Conservation (phyloP, 371 early-diverging fungal genomes). For the Rhizopus sp. region DNA sequence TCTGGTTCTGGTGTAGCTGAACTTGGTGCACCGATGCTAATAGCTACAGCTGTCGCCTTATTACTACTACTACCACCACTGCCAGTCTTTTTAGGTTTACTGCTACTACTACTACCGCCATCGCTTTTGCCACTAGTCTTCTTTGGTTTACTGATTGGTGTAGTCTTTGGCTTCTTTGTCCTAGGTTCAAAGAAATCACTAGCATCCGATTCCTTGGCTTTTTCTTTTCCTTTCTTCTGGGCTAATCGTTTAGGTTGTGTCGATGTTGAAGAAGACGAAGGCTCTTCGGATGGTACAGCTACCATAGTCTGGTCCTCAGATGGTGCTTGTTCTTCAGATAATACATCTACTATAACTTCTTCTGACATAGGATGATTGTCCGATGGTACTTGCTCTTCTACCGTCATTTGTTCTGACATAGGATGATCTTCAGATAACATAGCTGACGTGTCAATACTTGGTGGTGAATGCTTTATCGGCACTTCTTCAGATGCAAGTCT, state of each 20-base stretch:
- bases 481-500: no score
- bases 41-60: constrained; percentile 7
- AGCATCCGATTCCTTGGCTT: background rate
- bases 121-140: background rate
- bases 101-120: background rate
- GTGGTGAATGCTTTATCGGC: no score
- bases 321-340: background rate
- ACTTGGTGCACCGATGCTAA: constrained; percentile 12
- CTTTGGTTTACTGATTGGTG: background rate
- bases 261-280: background rate
- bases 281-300: background rate
- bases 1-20: background rate
- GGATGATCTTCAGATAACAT: no score
- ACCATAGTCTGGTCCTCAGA: background rate
- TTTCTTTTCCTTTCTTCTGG: background rate
- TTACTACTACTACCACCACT: background rate
- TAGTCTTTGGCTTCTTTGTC: background rate
- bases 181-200: background rate
- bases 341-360: no score
- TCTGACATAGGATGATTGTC: background rate
- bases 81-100: background rate
- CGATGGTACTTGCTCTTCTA: background rate
- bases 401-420: background rate
- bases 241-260: background rate
- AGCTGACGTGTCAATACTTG: no score